phyloP scores from a whole-genome alignment of 2,329 filamentous ascomycete species.

The Aspergillus sp. region DNA sequence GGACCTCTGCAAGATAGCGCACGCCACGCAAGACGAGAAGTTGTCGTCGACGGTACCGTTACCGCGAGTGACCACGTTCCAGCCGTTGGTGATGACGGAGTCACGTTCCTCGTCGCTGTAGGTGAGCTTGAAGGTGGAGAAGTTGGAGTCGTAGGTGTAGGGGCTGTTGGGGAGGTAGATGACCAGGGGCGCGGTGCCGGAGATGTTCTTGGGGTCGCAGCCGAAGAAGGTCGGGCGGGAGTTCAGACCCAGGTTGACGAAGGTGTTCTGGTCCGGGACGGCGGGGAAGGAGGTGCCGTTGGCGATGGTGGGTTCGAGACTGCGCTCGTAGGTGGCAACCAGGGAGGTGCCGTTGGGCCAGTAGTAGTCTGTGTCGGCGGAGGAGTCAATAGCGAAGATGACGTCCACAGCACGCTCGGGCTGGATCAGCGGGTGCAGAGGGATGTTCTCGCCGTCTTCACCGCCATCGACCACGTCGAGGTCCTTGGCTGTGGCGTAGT shows the following conservation, averaged over 20 bases:
- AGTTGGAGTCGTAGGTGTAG: slow-evolving; percentile 74
- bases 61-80: slow-evolving; percentile 76
- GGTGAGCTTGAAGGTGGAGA: slow-evolving; percentile 70
- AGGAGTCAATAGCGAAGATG: slow-evolving; percentile 78
- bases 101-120: slow-evolving; percentile 70
- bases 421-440: slow-evolving; percentile 75
- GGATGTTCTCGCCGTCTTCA: slow-evolving; percentile 76
- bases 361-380: slow-evolving; percentile 66
- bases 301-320: slow-evolving; percentile 56
- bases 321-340: slow-evolving; percentile 72
- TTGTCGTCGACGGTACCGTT: slow-evolving; percentile 72
- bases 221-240: slow-evolving; percentile 77
- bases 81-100: slow-evolving; percentile 82
- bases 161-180: slow-evolving; percentile 89
- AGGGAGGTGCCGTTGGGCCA: slow-evolving; percentile 80
- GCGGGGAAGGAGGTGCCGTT: slow-evolving; percentile 72
- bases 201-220: slow-evolving; percentile 67
- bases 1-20: slow-evolving; percentile 78
- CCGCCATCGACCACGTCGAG: slow-evolving; percentile 79
- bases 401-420: slow-evolving; percentile 72
- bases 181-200: slow-evolving; percentile 56
- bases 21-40: slow-evolving; percentile 85
- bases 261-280: slow-evolving; percentile 73
- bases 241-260: slow-evolving; percentile 76
- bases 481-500: slow-evolving; percentile 53